Percentiles rank a stretch among this genome's conserved stretches.
Conservation (phyloP, 164 flowering plant genomes). For the Chimonanthus salicifolius region DNA sequence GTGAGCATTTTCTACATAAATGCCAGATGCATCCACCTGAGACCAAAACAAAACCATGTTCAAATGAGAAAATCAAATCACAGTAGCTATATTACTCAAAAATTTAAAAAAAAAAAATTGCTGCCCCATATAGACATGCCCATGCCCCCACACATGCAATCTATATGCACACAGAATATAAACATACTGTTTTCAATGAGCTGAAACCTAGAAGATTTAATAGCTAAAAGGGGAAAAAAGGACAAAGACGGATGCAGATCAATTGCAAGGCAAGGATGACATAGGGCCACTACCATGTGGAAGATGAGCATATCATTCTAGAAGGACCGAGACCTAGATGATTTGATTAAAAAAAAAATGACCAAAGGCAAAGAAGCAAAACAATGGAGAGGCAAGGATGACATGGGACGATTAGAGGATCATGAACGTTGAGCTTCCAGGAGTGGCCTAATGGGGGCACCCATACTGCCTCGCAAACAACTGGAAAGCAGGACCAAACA, state of each 20-base stretch:
- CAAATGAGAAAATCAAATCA: background rate
- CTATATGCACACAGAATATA: no score
- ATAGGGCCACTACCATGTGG: background rate
- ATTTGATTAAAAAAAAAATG: no score
- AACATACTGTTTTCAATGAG: no score
- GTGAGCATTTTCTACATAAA: conserved; percentile 30
- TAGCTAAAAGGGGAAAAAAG: background rate
- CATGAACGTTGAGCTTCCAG: no score
- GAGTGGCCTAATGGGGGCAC: no score
- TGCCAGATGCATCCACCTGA: conserved; percentile 40
- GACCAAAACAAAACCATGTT: conserved; percentile 14
- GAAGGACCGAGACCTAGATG: background rate
- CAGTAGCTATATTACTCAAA: background rate
- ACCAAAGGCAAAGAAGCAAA: background rate
- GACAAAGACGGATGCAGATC: background rate
- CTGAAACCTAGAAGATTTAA: no score
- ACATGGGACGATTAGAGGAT: background rate
- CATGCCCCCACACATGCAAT: no score
- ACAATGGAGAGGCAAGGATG: background rate
- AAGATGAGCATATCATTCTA: background rate
- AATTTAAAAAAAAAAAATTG: no score
- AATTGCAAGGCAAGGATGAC: background rate
- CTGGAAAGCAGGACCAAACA: no score
- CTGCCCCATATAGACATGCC: no score
- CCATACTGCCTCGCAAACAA: no score